These are phyloP conservation scores for Tricholoma saponaceum DNA, from an alignment of 768 basidiomycete species.

Conservation along the genomic window DNA sequence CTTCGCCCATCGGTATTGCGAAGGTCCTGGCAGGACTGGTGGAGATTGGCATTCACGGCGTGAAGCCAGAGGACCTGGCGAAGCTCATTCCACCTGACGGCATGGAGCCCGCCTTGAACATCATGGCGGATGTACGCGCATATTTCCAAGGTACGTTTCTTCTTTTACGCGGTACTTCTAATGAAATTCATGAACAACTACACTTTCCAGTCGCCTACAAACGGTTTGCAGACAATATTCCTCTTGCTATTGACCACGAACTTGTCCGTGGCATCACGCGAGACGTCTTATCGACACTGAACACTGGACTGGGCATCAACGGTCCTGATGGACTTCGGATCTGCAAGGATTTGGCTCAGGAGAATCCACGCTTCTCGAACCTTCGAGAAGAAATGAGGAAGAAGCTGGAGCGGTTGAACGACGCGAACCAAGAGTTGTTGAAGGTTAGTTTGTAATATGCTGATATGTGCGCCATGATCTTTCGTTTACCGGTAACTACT, in stretches of 20 bases:
- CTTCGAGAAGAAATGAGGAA: conserved; percentile 45
- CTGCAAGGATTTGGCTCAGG: conserved; percentile 49
- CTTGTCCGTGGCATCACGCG: conserved; percentile 50
- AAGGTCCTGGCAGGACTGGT: conserved; percentile 32
- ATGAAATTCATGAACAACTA: not conserved
- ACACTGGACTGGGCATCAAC: conserved; percentile 47
- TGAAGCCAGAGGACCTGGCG: conserved; percentile 39
- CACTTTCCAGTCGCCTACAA: conserved; percentile 52
- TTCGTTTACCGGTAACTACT: too few relatives aligned
- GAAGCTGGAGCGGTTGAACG: conserved; percentile 45
- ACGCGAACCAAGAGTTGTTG: conserved; percentile 38
- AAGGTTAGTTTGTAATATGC: too few relatives aligned
- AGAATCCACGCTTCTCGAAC: conserved; percentile 38
- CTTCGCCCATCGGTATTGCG: not conserved
- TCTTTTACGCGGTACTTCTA: not conserved
- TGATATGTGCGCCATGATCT: too few relatives aligned
- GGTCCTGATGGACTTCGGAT: conserved; percentile 40
- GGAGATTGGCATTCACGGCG: conserved; percentile 33
- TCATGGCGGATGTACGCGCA: conserved; percentile 70
- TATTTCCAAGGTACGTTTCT: conserved; percentile 63
- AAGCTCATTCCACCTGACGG: conserved; percentile 48
- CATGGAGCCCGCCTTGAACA: conserved; percentile 51
- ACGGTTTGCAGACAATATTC: conserved; percentile 53
- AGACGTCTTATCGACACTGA: conserved; percentile 41
- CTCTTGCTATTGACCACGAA: conserved; percentile 51